Conservation (phyloP, 495 filamentous ascomycete genomes). For the Aspergillus saccharolyticus region DNA sequence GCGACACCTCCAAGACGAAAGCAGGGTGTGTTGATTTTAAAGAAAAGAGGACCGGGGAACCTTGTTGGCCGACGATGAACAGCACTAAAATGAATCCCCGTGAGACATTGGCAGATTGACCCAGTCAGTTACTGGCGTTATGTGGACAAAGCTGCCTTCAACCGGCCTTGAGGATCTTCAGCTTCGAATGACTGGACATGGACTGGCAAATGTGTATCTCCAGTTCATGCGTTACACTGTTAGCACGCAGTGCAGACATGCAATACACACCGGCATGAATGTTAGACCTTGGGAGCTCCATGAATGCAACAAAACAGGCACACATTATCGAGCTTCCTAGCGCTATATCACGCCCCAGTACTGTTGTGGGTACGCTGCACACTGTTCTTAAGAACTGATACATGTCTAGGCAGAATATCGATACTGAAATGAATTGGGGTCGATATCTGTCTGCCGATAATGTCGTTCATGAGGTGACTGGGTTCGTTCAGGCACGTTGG, state of each 20-base stretch:
- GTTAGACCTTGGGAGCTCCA: neutral
- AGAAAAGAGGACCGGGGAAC: too few species aligned
- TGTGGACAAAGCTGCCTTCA: neutral
- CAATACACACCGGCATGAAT: neutral
- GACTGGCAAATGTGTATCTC: neutral
- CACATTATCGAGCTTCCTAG: neutral
- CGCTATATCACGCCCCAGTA: neutral
- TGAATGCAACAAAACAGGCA: neutral
- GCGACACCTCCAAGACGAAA: too few species aligned
- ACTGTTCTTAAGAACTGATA: too few species aligned
- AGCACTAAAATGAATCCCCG: neutral
- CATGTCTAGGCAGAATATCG: neutral
- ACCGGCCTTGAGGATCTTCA: neutral
- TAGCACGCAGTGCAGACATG: neutral
- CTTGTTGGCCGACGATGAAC: neutral
- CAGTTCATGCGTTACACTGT: neutral
- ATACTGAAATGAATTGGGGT: neutral
- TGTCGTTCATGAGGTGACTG: too few species aligned
- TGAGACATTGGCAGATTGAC: neutral
- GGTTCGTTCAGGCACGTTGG: neutral
- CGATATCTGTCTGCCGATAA: too few species aligned
- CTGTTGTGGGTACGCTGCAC: neutral
- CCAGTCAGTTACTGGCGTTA: neutral
- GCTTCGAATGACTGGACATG: neutral
- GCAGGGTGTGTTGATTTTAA: too few species aligned